Evolutionary conservation across 306 rosid species (phyloP), one percentile per base, ranked within the genome.

Genomic region (Trifolium repens): DNA sequence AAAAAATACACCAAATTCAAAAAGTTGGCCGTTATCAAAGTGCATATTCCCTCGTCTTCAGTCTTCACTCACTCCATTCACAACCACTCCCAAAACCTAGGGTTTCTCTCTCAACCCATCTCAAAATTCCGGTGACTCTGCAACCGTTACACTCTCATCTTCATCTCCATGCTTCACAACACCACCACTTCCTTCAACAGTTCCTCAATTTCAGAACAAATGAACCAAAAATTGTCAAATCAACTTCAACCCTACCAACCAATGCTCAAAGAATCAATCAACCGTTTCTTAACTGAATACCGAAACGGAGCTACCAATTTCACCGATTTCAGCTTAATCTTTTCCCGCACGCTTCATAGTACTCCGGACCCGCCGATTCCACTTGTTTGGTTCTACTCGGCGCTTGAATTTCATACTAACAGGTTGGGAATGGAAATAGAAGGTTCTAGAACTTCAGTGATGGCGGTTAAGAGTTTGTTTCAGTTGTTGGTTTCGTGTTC

Each of bases 381-480:
- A 8, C 10, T 84, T 34, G 40, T 87, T 15, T 91, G 96, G 96
- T 91, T 89, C 64, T 87, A 87, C 65, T 76, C 96, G 6, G 94
- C 96, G 6, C 82, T 87, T 11, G 80, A 77, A 39, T 86, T 89
- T 34, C 92, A 81, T 50, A 39, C 79, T 2, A 42, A 63, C 10
- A 83, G 74, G 15, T 57, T 81, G 67, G 42, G 81, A 17, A 32
- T 80, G 67, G 42, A 81, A 15, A 49, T 1, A 9, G 76, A 72
- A 64, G 26, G 67, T 77, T 68, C 84, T 44, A 62, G 73, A 46
- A 72, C 13, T 14, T 3, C 49, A 0, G 46, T 37, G 5, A 80
- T 67, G 4, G 83, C 72, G 15, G 54, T 68, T 46, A 88, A 83
- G 75, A 88, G 81, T 40, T 60, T 91, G 9, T 89, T 91, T 67